Evolutionary conservation across 768 basidiomycete species (phyloP).

Genomic region (Agrocybe praecox): DNA sequence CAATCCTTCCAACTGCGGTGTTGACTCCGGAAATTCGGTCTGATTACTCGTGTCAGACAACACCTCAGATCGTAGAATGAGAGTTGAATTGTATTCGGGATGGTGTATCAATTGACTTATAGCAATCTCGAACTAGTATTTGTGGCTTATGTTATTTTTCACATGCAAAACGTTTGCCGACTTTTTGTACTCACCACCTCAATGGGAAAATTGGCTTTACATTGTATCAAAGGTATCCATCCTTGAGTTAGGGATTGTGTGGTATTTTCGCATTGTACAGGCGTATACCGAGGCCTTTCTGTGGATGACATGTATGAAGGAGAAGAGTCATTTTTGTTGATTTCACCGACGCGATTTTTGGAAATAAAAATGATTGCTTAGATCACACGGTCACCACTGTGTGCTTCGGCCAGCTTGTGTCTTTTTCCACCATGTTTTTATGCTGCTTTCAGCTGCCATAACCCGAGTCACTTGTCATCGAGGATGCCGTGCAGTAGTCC

Average conservation of each 20-base stretch:
- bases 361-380: too few relatives aligned
- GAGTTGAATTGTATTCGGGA: constrained; percentile 91
- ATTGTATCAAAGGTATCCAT: constrained; percentile 9
- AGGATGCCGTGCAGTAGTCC: constrained; percentile 16
- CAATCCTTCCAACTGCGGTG: constrained; percentile 40
- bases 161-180: too few relatives aligned
- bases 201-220: constrained; percentile 8
- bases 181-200: constrained; percentile 5
- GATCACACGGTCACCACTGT: too few relatives aligned
- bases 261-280: background rate
- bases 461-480: background rate
- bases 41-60: constrained; percentile 39
- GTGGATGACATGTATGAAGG: background rate
- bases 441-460: constrained; percentile 15
- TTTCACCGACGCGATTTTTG: too few relatives aligned
- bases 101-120: constrained; percentile 77
- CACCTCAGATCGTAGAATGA: constrained; percentile 85
- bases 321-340: too few relatives aligned
- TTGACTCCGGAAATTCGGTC: constrained; percentile 29
- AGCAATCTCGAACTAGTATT: constrained; percentile 80
- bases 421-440: constrained; percentile 16
- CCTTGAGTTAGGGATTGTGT: background rate
- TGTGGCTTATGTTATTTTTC: background rate
- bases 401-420: too few relatives aligned
- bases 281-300: background rate